Percentiles rank a stretch among this genome's conserved stretches.
Conservation (phyloP, 768 basidiomycete species). For the Tricholoma sp. region DNA sequence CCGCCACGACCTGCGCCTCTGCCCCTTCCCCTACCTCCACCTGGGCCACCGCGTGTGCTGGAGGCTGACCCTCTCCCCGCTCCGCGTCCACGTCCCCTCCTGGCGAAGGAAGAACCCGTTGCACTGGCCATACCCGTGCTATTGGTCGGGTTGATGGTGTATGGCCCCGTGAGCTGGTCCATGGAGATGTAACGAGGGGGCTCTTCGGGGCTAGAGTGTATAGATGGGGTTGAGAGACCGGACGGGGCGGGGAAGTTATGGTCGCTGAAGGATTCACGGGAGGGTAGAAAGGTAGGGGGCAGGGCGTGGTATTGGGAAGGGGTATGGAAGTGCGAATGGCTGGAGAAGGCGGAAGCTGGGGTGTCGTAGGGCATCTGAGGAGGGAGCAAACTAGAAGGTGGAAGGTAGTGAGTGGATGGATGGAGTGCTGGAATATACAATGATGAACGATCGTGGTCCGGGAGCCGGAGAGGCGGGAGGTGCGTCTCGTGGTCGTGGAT, state of each 20-base stretch:
- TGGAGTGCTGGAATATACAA: conserved; percentile 4
- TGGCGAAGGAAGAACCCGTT: not conserved
- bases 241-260: conserved; percentile 1
- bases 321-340: conserved; percentile 1
- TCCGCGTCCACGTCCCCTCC: conserved; percentile 3
- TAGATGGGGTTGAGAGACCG: conserved; percentile 1
- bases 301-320: not conserved
- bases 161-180: conserved; percentile 15
- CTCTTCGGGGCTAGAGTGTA: not conserved
- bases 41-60: no score
- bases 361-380: not conserved
- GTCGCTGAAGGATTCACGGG: not conserved
- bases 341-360: conserved; percentile 1
- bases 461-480: conserved; percentile 4
- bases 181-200: conserved; percentile 11
- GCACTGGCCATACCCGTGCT: not conserved
- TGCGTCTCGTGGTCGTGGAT: conserved; percentile 5
- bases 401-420: conserved; percentile 1
- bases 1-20: not conserved
- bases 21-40: not conserved
- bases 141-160: conserved; percentile 6
- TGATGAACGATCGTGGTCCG: not conserved
- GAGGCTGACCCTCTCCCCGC: not conserved
- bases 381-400: not conserved
- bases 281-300: conserved; percentile 6